These are phyloP conservation scores for Austroboletus festivus DNA, from an alignment of 768 basidiomycete genomes.

Conservation along the genomic window DNA sequence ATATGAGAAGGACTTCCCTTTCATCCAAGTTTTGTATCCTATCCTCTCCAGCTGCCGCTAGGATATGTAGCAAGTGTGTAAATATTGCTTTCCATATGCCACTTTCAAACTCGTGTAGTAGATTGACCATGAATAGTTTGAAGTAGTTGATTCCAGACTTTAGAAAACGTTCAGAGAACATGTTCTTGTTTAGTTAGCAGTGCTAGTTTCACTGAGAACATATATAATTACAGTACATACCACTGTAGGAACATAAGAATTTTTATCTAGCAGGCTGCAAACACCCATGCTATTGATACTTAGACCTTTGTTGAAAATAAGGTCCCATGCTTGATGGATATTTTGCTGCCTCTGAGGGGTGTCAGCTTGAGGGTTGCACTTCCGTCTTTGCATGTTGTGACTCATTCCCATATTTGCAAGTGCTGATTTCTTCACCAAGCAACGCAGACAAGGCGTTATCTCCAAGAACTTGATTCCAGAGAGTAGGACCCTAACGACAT, in stretches of 20 bases:
- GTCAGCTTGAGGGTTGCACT: too few relatives aligned
- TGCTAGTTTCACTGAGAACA: too few relatives aligned
- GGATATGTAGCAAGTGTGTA: conserved; percentile 21
- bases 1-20: conserved; percentile 8
- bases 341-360: too few relatives aligned
- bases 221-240: too few relatives aligned
- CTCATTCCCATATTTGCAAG: too few relatives aligned
- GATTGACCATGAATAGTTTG: conserved; percentile 12
- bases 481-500: neutral
- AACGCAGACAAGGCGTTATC: neutral
- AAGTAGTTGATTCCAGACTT: conserved; percentile 16
- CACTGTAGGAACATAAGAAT: too few relatives aligned
- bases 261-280: too few relatives aligned
- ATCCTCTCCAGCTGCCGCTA: conserved; percentile 6
- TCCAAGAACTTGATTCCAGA: conserved; percentile 5
- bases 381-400: too few relatives aligned
- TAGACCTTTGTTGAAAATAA: too few relatives aligned
- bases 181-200: conserved; percentile 30
- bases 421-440: neutral
- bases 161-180: conserved; percentile 25
- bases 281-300: too few relatives aligned
- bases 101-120: conserved; percentile 25
- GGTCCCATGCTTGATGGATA: too few relatives aligned
- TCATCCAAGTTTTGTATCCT: conserved; percentile 12
- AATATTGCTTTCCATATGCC: conserved; percentile 27